Percentiles rank a stretch among this genome's conserved stretches.
Conservation (phyloP, 177 flowering plant species). For the Vitis hybrid region DNA sequence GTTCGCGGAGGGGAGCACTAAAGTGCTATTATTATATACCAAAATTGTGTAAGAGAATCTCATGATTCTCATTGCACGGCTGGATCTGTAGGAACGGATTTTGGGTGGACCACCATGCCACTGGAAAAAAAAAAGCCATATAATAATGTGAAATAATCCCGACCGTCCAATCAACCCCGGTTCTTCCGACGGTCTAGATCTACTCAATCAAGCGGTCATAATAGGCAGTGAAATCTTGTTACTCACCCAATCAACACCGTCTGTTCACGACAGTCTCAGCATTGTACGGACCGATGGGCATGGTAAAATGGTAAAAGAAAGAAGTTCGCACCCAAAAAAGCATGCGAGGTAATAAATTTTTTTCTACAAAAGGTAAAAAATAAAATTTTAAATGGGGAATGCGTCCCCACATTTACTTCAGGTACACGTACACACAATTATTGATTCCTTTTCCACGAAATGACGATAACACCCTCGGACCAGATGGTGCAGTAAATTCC, state of each 20-base stretch:
- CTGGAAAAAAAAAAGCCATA: background rate
- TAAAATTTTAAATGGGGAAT: background rate
- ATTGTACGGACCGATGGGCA: constrained; percentile 16
- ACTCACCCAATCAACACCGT: constrained; percentile 23
- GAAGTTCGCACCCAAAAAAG: background rate
- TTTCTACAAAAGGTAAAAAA: constrained; percentile 8
- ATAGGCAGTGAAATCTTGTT: no score
- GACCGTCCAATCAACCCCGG: constrained; percentile 31
- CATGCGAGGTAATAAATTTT: background rate
- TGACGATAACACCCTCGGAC: constrained; percentile 19
- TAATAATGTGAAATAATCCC: constrained; percentile 25
- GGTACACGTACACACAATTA: constrained; percentile 5
- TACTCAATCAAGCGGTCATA: no score
- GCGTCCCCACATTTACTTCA: background rate
- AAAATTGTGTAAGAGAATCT: constrained; percentile 34
- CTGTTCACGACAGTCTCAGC: constrained; percentile 9
- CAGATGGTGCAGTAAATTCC: background rate
- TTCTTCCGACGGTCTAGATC: constrained; percentile 5
- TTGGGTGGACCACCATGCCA: constrained; percentile 21
- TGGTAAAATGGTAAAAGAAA: background rate
- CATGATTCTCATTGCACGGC: constrained; percentile 47
- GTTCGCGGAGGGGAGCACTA: background rate
- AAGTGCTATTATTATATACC: constrained; percentile 17
- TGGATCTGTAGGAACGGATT: constrained; percentile 37
- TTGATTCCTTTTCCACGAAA: background rate